Evolutionary conservation across 2,329 filamentous ascomycete species (phyloP).

Genomic region (Verticillium isaacii): DNA sequence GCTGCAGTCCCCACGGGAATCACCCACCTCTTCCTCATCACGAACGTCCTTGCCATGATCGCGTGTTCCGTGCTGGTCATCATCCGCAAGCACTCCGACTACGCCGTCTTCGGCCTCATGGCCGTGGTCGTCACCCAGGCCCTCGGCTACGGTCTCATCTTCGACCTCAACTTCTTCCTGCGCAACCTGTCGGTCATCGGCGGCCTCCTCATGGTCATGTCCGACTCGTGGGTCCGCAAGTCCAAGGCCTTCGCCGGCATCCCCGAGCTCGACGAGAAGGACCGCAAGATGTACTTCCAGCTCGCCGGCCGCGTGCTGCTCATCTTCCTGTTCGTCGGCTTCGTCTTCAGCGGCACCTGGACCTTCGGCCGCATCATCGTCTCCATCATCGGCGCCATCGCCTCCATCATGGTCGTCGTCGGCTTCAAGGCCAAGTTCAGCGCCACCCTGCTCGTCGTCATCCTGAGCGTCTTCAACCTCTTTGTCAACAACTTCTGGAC

Average conservation of each 20-base stretch:
- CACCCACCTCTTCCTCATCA: constrained; percentile 87
- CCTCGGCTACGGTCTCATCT: constrained; percentile 94
- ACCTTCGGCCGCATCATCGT: constrained; percentile 82
- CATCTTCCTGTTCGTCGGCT: constrained; percentile 96
- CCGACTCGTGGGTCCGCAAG: constrained; percentile 97
- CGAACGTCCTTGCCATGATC: constrained; percentile 86
- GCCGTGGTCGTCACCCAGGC: constrained; percentile 89
- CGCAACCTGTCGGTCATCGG: constrained; percentile 97
- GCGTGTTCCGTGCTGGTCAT: constrained; percentile 83
- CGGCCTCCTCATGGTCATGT: constrained; percentile 94
- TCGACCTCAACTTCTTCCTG: constrained; percentile 99
- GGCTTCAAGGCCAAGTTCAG: constrained; percentile 99
- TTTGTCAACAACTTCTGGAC: constrained; percentile 99
- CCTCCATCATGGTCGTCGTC: constrained; percentile 97
- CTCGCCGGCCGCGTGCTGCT: constrained; percentile 90
- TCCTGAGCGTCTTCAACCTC: constrained; percentile 94
- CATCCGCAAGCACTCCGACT: constrained; percentile 85
- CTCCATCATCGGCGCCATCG: constrained; percentile 78
- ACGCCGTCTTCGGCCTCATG: constrained; percentile 85
- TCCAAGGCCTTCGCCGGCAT: constrained; percentile 93
- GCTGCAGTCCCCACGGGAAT: constrained; percentile 74
- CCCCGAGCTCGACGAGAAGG: constrained; percentile 94
- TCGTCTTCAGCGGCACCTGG: constrained; percentile 94
- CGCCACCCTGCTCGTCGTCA: constrained; percentile 88
- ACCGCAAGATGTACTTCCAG: constrained; percentile 99